phyloP scores from a whole-genome alignment of 257 asterid genomes.

The Asclepias syriaca region DNA sequence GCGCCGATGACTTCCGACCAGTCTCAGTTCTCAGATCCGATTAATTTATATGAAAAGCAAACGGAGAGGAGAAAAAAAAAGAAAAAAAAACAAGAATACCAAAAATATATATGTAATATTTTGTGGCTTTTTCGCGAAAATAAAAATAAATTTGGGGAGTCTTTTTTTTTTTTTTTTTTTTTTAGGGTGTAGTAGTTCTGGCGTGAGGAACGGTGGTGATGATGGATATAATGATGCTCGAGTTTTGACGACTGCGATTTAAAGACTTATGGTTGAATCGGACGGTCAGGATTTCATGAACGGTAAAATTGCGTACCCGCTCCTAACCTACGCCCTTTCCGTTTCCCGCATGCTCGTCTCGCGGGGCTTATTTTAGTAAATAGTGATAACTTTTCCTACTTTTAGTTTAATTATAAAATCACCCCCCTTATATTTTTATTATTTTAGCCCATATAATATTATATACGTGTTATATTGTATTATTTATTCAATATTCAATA shows the following conservation, averaged over 20 bases:
- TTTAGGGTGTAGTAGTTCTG: background rate
- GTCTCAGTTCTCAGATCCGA: conserved; percentile 61
- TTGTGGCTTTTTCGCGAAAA: background rate
- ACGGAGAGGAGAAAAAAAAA: background rate
- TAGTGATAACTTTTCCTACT: too few relatives aligned
- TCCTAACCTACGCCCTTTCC: too few relatives aligned
- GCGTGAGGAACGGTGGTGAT: conserved; percentile 9
- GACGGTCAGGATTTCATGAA: conserved; percentile 9
- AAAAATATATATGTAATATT: background rate
- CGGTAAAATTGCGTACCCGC: background rate
- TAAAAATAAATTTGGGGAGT: too few relatives aligned
- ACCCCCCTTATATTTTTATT: too few relatives aligned
- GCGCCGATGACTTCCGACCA: conserved; percentile 63
- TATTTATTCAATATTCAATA: too few relatives aligned
- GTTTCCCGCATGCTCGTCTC: background rate
- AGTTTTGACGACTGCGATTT: conserved; percentile 4
- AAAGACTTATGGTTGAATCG: background rate
- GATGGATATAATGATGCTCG: background rate
- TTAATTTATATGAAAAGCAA: conserved; percentile 8
- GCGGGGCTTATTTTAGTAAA: background rate
- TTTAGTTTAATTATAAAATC: too few relatives aligned
- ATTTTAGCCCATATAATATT: too few relatives aligned
- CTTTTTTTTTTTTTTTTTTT: background rate
- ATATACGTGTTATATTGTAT: too few relatives aligned
- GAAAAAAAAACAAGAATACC: background rate